These are phyloP conservation scores for Aquilaria malaccensis DNA, from an alignment of 345 rosid genomes.

Conservation along the genomic window DNA sequence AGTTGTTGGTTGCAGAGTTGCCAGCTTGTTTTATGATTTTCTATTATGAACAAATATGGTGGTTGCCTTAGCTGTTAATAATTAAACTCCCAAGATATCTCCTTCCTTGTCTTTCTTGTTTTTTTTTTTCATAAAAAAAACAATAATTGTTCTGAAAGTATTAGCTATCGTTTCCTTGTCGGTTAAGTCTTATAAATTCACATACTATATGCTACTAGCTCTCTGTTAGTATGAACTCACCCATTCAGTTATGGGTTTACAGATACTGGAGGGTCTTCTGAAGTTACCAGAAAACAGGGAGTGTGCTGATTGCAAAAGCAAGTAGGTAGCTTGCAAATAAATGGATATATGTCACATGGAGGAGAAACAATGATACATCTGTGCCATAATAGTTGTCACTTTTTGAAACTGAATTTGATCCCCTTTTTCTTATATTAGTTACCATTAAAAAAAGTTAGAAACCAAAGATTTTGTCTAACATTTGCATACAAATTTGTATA, in stretches of 20 bases:
- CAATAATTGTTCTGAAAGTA: not conserved
- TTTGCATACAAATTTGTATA: too few relatives aligned
- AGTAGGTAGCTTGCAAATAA: slow-evolving; percentile 38
- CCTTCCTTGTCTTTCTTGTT: not conserved
- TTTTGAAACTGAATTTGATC: too few relatives aligned
- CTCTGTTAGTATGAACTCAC: not conserved
- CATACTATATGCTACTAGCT: not conserved
- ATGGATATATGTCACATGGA: not conserved
- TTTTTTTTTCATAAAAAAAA: not conserved
- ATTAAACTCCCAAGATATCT: slow-evolving; percentile 2
- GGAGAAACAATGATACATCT: not conserved
- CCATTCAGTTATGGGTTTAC: slow-evolving; percentile 14
- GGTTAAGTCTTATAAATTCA: not conserved
- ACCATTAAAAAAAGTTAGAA: not conserved
- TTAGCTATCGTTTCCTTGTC: not conserved
- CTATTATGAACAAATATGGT: not conserved
- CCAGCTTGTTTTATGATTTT: slow-evolving; percentile 4
- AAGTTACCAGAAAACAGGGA: slow-evolving; percentile 83
- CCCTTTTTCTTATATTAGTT: not conserved
- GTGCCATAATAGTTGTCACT: too few relatives aligned
- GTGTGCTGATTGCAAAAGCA: slow-evolving; percentile 96
- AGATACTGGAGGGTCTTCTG: slow-evolving; percentile 84
- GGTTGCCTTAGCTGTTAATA: too few relatives aligned
- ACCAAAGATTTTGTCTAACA: too few relatives aligned
- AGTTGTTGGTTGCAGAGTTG: slow-evolving; percentile 10